Base-by-base conservation (phyloP, 2,329 filamentous ascomycete genomes). In the Penicillium sp. region DNA sequence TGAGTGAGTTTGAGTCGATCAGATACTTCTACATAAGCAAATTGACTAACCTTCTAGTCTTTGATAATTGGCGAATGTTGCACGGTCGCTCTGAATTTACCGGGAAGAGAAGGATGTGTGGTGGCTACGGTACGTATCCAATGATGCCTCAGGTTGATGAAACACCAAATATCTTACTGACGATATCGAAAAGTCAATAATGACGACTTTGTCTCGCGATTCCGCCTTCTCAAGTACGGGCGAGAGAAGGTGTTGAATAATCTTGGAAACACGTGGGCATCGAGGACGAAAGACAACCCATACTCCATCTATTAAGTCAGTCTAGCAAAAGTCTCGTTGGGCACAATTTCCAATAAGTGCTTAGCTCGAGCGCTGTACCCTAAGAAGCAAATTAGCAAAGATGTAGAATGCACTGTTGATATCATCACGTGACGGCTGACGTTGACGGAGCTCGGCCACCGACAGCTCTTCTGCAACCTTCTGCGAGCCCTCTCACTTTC, bases 41-140 rank as follows among this genome's bases (percentile, higher is more conserved):
- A 45, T 42, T 28, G 45, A 33, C 41, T 42, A 23, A 18, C 47
- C 28, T 50, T 43, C 39, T 62, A 89, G 88, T 97, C 43, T 96
- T 99, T 70, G 90, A 99, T 69, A 97, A 99, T 67, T 96, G 93
- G 91, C 83, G 94, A 53, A 88, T 96, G 31, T 75, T 97, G 62
- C 94, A 99, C 71, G 94, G 93, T 1, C 80, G 94, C 62, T 85
- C 85, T 47, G 83, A 83, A 0, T 99, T 97, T 66, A 87, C 85
- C 6, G 94, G 94, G 1, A 85, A 88, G 66, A 80, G 94, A 60
- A 85, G 92, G 60, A 89, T 99, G 66, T 96, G 92, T 70, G 94
- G 94, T 54, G 93, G 84, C 9, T 97, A 97, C 65, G 87, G 90
- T 91, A 76, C 80, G 87, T 83, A 18, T 56, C 28, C 44, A 26